Evolutionary conservation across 331 rosid genomes (phyloP).

Genomic region (Stylosanthes scabra): DNA sequence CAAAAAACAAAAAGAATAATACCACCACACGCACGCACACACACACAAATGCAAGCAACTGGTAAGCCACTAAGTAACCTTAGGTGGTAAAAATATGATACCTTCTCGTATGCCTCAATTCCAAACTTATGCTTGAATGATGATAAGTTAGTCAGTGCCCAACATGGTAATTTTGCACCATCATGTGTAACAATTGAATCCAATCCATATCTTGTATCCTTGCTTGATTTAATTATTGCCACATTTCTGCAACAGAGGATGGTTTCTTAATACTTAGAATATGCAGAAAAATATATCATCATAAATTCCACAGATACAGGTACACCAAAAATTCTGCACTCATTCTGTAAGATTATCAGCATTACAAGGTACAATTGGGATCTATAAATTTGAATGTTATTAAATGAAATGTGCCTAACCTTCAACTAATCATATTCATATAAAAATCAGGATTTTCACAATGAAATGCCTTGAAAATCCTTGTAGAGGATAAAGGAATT

Average conservation of each 20-base stretch:
- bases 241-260: constrained; percentile 64
- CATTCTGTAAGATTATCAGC: constrained; percentile 15
- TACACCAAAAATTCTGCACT: constrained; percentile 17
- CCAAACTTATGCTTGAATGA: constrained; percentile 81
- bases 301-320: constrained; percentile 13
- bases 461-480: constrained; percentile 10
- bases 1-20: no score
- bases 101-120: constrained; percentile 71
- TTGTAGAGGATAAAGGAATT: not conserved
- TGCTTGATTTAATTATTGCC: constrained; percentile 88
- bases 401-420: not conserved
- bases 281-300: constrained; percentile 2
- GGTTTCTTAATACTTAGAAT: not conserved
- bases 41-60: constrained; percentile 10
- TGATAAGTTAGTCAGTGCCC: constrained; percentile 67
- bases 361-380: not conserved
- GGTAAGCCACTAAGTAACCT: not conserved
- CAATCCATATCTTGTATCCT: constrained; percentile 85
- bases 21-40: no score
- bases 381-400: not conserved
- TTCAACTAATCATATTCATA: not conserved
- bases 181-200: constrained; percentile 95
- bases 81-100: constrained; percentile 35
- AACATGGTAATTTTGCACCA: constrained; percentile 81
- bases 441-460: not conserved